Percentiles rank a stretch among this genome's conserved stretches.
These are phyloP conservation scores for Aspergillus hancockii DNA, from an alignment of 495 filamentous ascomycete genomes.

Conservation along the genomic window DNA sequence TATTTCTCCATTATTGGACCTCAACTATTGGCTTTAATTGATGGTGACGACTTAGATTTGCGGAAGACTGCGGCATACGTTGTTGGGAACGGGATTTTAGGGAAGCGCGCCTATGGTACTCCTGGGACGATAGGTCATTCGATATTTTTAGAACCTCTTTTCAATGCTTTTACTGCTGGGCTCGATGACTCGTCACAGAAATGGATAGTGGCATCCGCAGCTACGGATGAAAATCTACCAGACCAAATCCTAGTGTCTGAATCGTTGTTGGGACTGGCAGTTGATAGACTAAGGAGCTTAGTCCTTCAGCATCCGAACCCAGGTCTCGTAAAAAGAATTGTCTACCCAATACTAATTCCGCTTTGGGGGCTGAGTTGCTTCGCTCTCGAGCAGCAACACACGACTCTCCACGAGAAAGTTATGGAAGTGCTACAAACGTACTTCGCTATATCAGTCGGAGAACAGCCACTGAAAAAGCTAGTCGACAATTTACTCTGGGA, in stretches of 20 bases:
- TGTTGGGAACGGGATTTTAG: constrained; percentile 72
- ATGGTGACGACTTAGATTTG: constrained; percentile 65
- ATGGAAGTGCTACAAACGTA: constrained; percentile 46
- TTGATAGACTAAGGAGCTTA: constrained; percentile 60
- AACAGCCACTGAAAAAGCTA: constrained; percentile 45
- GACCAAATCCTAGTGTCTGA: constrained; percentile 26
- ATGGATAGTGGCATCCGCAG: constrained; percentile 24
- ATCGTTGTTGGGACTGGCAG: constrained; percentile 33
- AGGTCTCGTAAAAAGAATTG: constrained; percentile 67
- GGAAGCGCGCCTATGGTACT: constrained; percentile 65
- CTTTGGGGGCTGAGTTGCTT: constrained; percentile 69
- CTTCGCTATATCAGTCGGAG: constrained; percentile 48
- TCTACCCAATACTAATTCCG: constrained; percentile 63
- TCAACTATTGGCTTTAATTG: constrained; percentile 67
- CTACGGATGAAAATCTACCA: neutral
- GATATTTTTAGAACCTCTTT: constrained; percentile 65
- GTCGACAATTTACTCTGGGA: constrained; percentile 54
- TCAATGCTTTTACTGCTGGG: constrained; percentile 60
- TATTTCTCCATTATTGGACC: constrained; percentile 68
- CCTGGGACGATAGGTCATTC: constrained; percentile 70
- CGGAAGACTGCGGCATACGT: constrained; percentile 68
- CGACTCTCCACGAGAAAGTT: constrained; percentile 30
- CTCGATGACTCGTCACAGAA: constrained; percentile 27
- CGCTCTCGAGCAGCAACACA: constrained; percentile 36
- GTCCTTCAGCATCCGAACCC: constrained; percentile 71